Evolutionary conservation across 345 rosid genomes (phyloP).

Genomic region (Syzygium aqueum): DNA sequence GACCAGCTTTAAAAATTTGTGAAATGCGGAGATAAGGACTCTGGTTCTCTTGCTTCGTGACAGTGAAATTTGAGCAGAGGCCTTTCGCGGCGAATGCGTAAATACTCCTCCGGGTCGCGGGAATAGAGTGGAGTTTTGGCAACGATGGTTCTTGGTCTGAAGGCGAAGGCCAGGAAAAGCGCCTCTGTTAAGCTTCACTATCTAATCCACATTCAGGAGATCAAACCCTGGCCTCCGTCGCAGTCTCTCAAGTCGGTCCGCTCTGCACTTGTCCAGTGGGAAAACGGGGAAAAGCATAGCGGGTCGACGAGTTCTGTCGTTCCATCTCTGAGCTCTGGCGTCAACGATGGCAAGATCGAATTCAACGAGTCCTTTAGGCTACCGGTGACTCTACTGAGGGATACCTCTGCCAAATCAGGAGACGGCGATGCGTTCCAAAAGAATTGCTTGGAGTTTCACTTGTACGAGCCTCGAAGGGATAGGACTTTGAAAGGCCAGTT

Average conservation of each 20-base stretch:
- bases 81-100: not conserved
- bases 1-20: not conserved
- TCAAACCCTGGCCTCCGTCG: constrained; percentile 98
- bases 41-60: not conserved
- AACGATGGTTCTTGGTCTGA: constrained; percentile 63
- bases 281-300: constrained; percentile 59
- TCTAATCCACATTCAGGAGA: constrained; percentile 59
- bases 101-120: not conserved
- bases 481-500: constrained; percentile 46
- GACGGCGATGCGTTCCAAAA: constrained; percentile 44
- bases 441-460: constrained; percentile 60
- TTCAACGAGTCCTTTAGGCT: constrained; percentile 75
- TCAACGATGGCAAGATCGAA: constrained; percentile 80
- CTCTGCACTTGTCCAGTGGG: constrained; percentile 85
- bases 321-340: constrained; percentile 65
- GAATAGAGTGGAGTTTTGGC: not conserved
- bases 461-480: constrained; percentile 88
- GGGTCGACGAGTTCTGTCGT: constrained; percentile 60
- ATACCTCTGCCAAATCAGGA: constrained; percentile 43
- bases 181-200: constrained; percentile 47
- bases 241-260: constrained; percentile 80
- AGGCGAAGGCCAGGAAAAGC: constrained; percentile 49
- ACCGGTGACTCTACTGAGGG: constrained; percentile 54
- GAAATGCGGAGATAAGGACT: not conserved
- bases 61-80: not conserved